These are phyloP conservation scores for Somion occarium DNA, from an alignment of 1,284 basidiomycete genomes.

Conservation along the genomic window DNA sequence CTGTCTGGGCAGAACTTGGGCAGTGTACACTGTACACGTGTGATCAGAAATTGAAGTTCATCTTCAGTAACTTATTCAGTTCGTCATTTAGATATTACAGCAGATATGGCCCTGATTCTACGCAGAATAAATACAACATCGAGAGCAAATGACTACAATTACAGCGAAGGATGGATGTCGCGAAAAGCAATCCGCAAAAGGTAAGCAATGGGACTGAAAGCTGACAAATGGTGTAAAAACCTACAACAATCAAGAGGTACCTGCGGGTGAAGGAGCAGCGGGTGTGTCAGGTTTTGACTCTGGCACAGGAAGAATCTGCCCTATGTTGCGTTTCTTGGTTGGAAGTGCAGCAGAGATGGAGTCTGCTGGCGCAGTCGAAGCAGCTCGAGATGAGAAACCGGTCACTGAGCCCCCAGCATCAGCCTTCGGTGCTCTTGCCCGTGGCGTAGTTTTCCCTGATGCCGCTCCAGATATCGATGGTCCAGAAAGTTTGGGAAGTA, in stretches of 20 bases:
- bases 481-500: conserved; percentile 7
- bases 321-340: background rate
- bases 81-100: no score
- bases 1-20: no score
- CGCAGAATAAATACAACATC: no score
- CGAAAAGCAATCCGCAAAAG: background rate
- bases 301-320: background rate
- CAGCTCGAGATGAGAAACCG: conserved; percentile 4
- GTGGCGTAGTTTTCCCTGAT: conserved; percentile 4
- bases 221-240: background rate
- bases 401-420: background rate
- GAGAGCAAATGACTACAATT: no score
- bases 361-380: conserved; percentile 2
- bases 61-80: no score
- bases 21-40: no score
- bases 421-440: background rate
- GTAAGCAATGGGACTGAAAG: background rate
- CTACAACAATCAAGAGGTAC: background rate
- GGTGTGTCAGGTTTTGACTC: background rate
- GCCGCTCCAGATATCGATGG: background rate
- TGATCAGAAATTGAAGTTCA: no score
- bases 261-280: background rate
- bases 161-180: no score
- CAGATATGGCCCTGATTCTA: no score
- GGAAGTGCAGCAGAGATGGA: conserved; percentile 1